A percentile compares a stretch with the other conserved stretches of the same genome.
phyloP scores from a whole-genome alignment of 2,329 filamentous ascomycete species.

The Botrytis squamosa region DNA sequence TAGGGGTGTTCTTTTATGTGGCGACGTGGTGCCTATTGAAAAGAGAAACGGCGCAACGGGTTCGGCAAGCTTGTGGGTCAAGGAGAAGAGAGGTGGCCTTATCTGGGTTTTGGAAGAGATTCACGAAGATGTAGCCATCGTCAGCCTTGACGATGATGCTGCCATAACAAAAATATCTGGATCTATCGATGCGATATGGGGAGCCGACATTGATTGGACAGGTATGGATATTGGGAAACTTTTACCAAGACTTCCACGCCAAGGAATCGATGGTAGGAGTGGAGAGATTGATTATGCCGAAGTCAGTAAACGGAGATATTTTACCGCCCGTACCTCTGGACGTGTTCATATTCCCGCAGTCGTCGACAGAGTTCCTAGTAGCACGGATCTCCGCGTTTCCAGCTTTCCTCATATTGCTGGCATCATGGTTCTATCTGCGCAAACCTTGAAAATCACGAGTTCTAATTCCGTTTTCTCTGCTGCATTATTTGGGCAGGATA shows the following conservation, averaged over 20 bases:
- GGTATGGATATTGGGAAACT: slow-evolving; percentile 76
- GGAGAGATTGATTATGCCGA: slow-evolving; percentile 77
- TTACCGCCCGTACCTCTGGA: slow-evolving; percentile 77
- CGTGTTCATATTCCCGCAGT: slow-evolving; percentile 81
- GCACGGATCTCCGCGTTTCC: slow-evolving; percentile 76
- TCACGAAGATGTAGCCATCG: slow-evolving; percentile 81
- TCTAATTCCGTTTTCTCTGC: slow-evolving; percentile 94
- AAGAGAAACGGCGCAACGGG: slow-evolving; percentile 91
- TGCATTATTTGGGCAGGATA: slow-evolving; percentile 85
- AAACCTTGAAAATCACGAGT: slow-evolving; percentile 77
- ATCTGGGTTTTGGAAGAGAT: slow-evolving; percentile 99
- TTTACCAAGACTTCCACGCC: slow-evolving; percentile 77
- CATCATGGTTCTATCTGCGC: slow-evolving; percentile 86
- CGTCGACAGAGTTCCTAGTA: slow-evolving; percentile 68
- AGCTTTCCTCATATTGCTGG: slow-evolving; percentile 97
- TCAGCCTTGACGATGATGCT: slow-evolving; percentile 76
- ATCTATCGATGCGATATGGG: slow-evolving; percentile 85
- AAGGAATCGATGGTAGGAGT: slow-evolving; percentile 66
- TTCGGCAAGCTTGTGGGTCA: slow-evolving; percentile 95
- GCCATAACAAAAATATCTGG: slow-evolving; percentile 68
- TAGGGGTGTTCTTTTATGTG: slow-evolving; percentile 86
- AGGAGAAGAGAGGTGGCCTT: slow-evolving; percentile 88
- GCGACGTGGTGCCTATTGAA: slow-evolving; percentile 96
- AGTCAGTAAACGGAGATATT: slow-evolving; percentile 70
- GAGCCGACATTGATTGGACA: slow-evolving; percentile 61